Base-by-base conservation (phyloP, 106 monocot species). In the Dioscorea zingiberensis region DNA sequence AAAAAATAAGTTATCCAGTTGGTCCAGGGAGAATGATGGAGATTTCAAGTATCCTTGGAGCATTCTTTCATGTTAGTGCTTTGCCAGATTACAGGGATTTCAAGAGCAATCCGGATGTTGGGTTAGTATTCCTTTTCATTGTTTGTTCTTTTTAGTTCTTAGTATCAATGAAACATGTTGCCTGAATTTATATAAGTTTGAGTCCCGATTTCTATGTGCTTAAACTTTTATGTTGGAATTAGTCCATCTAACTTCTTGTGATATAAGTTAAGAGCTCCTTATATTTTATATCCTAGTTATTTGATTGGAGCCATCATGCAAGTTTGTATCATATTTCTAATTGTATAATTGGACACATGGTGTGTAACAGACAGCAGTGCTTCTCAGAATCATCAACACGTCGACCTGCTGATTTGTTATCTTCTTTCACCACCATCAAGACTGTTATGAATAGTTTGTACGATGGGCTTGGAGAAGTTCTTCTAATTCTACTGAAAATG, bases 41-140 rank as follows among this genome's bases (percentile, higher is more conserved):
- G 83, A 58, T 80, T 9, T 55, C 45, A 17, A 97, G 88, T 29
- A 76, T 97, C 12, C 54, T 97, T 58, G 97, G 97, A 19, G 83
- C 88, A 59, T 97, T 97, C 48, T 70, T 97, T 54, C 97, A 92
- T 76, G 88, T 97, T 13, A 92, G 97, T 53, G 91, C 88, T 0
- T 27, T 97, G 27, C 79, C 92, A 2, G 97, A 97, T 74, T 55
- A 66, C 30, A 79, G 68, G 61, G 73, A 89, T 57, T 97, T 92
- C 55, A 84, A 70, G 73, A 88, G 83, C 51, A 72, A 70, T 15
- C 97, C 97, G 23, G 91, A 92, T 78, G 86, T 97, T 22, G 85
- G 97, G 97, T 97, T 46, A 89, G 85, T 88, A 38, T 38, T 0
- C 38, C 38, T 38, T 38, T 10, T 38, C 9, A 38, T 10, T 38